Evolutionary conservation across 2,329 filamentous ascomycete species (phyloP).

Genomic region (Diplodia mutila): DNA sequence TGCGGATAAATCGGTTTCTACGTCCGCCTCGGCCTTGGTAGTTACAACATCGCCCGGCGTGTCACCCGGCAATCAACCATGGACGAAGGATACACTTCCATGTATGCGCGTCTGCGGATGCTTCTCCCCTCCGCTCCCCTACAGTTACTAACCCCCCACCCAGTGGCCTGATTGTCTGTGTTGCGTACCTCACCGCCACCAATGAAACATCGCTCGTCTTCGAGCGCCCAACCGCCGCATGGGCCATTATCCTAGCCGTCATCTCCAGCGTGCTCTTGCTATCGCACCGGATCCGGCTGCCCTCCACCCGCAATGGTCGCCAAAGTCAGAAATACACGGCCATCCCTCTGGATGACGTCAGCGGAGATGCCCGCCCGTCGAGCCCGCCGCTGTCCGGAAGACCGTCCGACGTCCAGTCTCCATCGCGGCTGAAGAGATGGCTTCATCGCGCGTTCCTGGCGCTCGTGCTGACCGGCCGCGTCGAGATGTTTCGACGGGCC

Average conservation of each 20-base stretch:
- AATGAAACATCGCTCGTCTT: slow-evolving; percentile 41
- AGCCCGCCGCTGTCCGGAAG: neutral
- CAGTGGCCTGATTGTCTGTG: slow-evolving; percentile 42
- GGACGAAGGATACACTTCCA: no score
- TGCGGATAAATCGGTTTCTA: no score
- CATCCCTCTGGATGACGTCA: slow-evolving; percentile 34
- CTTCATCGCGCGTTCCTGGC: slow-evolving; percentile 31
- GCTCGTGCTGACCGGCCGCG: slow-evolving; percentile 37
- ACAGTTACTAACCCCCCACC: neutral
- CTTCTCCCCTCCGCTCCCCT: no score
- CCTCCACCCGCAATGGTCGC: neutral
- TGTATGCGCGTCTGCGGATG: no score
- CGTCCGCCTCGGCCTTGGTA: no score
- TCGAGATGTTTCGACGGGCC: slow-evolving; percentile 36
- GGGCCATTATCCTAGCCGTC: slow-evolving; percentile 38
- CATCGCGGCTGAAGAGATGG: neutral
- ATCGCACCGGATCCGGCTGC: neutral
- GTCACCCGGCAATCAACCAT: no score
- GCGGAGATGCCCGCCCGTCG: neutral
- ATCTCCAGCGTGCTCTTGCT: slow-evolving; percentile 37
- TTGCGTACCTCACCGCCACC: slow-evolving; percentile 38
- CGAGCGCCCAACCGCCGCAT: slow-evolving; percentile 42
- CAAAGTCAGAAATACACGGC: slow-evolving; percentile 32
- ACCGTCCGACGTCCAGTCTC: neutral
- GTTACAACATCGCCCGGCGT: no score